Conservation (phyloP, 106 monocot genomes). For the Narthecium ossifragum region DNA sequence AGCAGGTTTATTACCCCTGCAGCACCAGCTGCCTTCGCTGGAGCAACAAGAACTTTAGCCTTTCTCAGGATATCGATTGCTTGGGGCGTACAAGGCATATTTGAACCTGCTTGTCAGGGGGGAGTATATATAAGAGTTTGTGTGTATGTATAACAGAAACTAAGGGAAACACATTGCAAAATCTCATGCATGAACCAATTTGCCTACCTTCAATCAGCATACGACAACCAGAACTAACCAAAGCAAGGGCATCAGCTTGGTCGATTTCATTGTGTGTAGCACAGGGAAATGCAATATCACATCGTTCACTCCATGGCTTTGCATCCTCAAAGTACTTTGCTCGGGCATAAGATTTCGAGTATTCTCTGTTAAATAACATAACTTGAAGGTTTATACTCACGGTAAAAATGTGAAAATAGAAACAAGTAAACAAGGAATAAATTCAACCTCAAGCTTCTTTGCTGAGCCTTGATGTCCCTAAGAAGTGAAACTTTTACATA, state of each 20-base stretch:
- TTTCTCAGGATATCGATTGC: constrained; percentile 90
- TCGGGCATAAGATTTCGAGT: constrained; percentile 75
- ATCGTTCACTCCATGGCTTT: constrained; percentile 91
- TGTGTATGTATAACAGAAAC: no score
- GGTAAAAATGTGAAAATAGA: no score
- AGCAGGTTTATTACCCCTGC: constrained; percentile 84
- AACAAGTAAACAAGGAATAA: no score
- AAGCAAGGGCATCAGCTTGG: constrained; percentile 71
- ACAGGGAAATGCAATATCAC: constrained; percentile 96
- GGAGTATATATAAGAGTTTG: no score
- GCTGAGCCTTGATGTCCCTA: constrained; percentile 92
- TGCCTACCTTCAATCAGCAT: constrained; percentile 79
- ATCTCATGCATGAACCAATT: background rate
- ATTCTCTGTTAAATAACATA: constrained; percentile 57
- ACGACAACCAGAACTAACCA: constrained; percentile 83
- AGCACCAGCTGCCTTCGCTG: constrained; percentile 86
- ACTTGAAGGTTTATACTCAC: no score
- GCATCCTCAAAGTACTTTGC: constrained; percentile 86
- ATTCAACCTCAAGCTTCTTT: constrained; percentile 78
- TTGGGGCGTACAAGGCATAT: constrained; percentile 94
- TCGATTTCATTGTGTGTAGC: constrained; percentile 96
- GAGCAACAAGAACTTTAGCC: constrained; percentile 82
- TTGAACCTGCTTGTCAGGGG: constrained; percentile 56
- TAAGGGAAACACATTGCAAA: background rate
- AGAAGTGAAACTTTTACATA: constrained; percentile 80